These are phyloP conservation scores for Hemileia vastatrix DNA, from an alignment of 1,284 basidiomycete species.

Conservation along the genomic window DNA sequence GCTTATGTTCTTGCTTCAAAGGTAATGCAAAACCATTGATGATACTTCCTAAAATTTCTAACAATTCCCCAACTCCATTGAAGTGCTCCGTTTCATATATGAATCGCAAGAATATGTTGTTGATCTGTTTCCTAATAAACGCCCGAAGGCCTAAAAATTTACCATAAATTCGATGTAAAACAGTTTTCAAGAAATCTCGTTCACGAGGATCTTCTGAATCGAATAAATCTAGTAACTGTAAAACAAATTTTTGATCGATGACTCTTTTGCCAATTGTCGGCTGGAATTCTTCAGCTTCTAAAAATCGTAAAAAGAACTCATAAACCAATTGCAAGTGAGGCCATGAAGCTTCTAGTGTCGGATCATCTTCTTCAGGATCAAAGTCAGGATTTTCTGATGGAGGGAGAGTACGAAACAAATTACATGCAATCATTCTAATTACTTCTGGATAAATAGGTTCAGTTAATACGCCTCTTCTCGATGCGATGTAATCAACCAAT, in stretches of 20 bases:
- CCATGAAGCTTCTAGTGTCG: constrained; percentile 97
- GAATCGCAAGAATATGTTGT: constrained; percentile 99
- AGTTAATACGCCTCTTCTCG: constrained; percentile 88
- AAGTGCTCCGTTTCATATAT: constrained; percentile 97
- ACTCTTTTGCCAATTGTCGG: constrained; percentile 94
- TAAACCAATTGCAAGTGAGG: constrained; percentile 99
- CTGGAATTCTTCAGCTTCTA: constrained; percentile 97
- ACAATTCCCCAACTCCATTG: constrained; percentile 95
- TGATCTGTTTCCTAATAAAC: constrained; percentile 97
- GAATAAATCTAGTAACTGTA: constrained; percentile 89
- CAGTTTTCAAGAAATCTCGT: constrained; percentile 98
- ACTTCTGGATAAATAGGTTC: constrained; percentile 98
- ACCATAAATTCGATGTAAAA: constrained; percentile 95
- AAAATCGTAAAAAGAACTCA: constrained; percentile 98
- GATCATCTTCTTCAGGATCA: constrained; percentile 98
- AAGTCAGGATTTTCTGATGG: constrained; percentile 98
- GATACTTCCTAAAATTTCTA: constrained; percentile 97
- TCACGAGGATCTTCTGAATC: constrained; percentile 98
- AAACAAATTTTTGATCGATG: constrained; percentile 91
- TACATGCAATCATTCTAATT: constrained; percentile 93
- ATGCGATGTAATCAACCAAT: constrained; percentile 98
- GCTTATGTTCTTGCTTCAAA: constrained; percentile 98
- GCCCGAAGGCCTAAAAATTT: constrained; percentile 98
- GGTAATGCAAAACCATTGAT: constrained; percentile 99
- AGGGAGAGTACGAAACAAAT: constrained; percentile 98